phyloP scores from a whole-genome alignment of 148 eudicot genomes.

The Beta vulgaris region DNA sequence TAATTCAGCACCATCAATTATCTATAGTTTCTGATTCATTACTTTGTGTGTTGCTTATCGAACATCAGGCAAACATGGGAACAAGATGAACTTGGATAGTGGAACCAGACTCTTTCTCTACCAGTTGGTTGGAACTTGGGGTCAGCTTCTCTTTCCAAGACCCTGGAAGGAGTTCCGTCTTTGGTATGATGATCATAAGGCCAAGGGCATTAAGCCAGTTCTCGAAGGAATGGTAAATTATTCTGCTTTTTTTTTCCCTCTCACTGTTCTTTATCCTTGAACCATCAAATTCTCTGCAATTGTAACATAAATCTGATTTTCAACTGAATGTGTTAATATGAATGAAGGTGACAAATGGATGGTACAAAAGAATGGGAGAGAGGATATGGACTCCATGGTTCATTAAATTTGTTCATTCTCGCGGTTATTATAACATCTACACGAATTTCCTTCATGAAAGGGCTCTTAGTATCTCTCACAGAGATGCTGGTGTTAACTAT shows the following conservation, averaged over 20 bases:
- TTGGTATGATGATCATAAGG: slow-evolving; percentile 91
- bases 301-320: background rate
- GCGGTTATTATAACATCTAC: slow-evolving; percentile 80
- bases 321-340: slow-evolving; percentile 1
- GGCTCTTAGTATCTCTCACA: slow-evolving; percentile 82
- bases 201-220: slow-evolving; percentile 72
- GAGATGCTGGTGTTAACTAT: slow-evolving; percentile 94
- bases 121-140: slow-evolving; percentile 99
- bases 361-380: slow-evolving; percentile 96
- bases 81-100: slow-evolving; percentile 71
- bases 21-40: background rate
- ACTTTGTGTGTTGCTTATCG: slow-evolving; percentile 3
- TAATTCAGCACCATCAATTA: background rate
- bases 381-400: slow-evolving; percentile 99
- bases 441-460: slow-evolving; percentile 69
- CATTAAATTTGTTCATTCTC: slow-evolving; percentile 78
- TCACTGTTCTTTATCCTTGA: background rate
- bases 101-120: slow-evolving; percentile 73
- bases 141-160: slow-evolving; percentile 94
- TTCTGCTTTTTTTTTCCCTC: background rate
- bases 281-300: background rate
- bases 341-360: slow-evolving; percentile 85
- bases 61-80: slow-evolving; percentile 83
- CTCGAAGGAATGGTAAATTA: slow-evolving; percentile 86
- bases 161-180: slow-evolving; percentile 98